These are phyloP conservation scores for Vigna unguiculata DNA, from an alignment of 306 rosid genomes.

Conservation along the genomic window DNA sequence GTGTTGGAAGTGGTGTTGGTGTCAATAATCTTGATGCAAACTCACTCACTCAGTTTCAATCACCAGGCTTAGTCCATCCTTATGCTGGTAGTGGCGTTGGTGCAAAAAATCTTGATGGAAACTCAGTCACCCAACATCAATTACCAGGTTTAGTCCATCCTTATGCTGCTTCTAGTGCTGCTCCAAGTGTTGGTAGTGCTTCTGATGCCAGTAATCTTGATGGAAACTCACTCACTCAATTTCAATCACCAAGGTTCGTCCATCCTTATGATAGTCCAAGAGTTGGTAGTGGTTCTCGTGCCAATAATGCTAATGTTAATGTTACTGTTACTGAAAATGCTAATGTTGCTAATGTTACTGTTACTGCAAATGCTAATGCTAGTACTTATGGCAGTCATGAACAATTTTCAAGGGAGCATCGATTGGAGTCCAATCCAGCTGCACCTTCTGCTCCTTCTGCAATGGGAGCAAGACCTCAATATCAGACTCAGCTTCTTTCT, in stretches of 20 bases:
- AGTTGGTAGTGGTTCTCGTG: neutral
- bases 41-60: neutral
- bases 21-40: neutral
- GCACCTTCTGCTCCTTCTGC: neutral
- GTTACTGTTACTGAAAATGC: neutral
- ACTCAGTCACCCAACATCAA: neutral
- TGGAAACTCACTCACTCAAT: neutral
- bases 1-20: neutral
- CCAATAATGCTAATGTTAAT: neutral
- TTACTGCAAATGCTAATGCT: neutral
- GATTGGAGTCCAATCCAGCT: neutral
- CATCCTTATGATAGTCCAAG: too few relatives aligned
- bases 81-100: too few relatives aligned
- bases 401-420: neutral
- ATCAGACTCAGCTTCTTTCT: neutral
- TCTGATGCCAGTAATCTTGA: too few relatives aligned
- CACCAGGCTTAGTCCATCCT: neutral
- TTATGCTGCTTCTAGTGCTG: neutral
- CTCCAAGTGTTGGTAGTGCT: too few relatives aligned
- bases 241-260: neutral
- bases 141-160: neutral
- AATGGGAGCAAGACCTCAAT: neutral
- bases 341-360: neutral
- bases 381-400: neutral
- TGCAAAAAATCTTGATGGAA: too few relatives aligned